Base-by-base conservation (phyloP, 352 stramenopile genomes). In the Pythium aquatile region DNA sequence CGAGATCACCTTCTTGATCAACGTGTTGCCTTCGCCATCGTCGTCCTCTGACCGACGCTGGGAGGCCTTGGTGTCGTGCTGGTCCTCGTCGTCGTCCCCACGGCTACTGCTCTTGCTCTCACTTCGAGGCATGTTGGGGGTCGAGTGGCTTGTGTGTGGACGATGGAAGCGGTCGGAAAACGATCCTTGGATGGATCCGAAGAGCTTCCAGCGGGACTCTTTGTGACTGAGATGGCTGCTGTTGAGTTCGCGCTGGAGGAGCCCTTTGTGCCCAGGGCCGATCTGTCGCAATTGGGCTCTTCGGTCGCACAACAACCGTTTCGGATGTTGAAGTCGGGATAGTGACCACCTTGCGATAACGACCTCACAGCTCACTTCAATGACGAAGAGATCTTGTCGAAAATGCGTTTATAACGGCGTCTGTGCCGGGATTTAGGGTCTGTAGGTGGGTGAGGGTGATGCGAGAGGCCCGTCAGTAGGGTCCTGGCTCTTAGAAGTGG, bases 1-100 rank as follows among this genome's bases (percentile, higher is more conserved):
- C 37, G 72, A 72, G 58, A 90, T 88, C 47, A 93, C 83, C 52
- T 82, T 82, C 58, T 82, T 78, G 4, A 91, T 71, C 32, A 77
- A 70, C 40, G 42, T 58, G 20, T 48, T 61, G 58, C 59, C 61
- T 39, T 61, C 51, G 14, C 37, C 30, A 16, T 56, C 54, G 3
- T 62, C 24, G 26, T 37, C 33, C 47, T 52, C 14, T 32, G 29
- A 42, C 10, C 63, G 20, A 49, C 49, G 52, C 60, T 42, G 55
- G 28, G 49, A 26, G 24, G 37, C 40, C 32, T 60, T 62, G 51
- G 63, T 51, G 51, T 57, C 49, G 9, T 66, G 30, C 28, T 65
- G 30, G 40, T 75, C 60, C 14, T 74, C 53, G n/a, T 48, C 62
- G 17, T 70, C 69, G 1, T 67, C 67, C 10, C 53, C 52, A 30